Evolutionary conservation across 331 rosid genomes (phyloP).

Genomic region (Phaseolus coccineus): DNA sequence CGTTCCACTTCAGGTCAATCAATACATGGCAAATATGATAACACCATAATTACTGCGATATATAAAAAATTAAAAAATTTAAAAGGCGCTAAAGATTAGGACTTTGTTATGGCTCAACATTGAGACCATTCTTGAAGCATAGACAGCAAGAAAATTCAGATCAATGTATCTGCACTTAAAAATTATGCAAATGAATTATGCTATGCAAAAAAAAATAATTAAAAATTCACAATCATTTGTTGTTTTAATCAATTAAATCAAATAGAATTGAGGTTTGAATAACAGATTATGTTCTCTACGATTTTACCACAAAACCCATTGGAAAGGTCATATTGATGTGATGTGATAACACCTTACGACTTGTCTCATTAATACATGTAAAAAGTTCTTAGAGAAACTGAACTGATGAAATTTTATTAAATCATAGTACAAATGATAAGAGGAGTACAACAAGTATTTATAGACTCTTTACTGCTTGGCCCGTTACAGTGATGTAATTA

Average conservation of each 20-base stretch:
- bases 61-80: neutral
- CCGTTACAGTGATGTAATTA: no score
- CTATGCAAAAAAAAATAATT: conserved; percentile 2
- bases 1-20: neutral
- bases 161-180: neutral
- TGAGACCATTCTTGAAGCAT: neutral
- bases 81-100: neutral
- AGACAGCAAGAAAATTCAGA: neutral
- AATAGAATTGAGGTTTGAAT: neutral
- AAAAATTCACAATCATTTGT: neutral
- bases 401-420: no score
- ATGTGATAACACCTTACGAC: neutral
- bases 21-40: conserved; percentile 13
- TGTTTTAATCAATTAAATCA: neutral
- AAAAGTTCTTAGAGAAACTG: no score
- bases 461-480: no score
- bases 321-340: neutral
- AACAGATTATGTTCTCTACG: neutral
- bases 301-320: neutral
- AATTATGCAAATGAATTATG: neutral
- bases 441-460: no score
- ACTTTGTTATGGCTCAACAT: neutral
- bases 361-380: neutral
- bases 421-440: no score
- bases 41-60: neutral